phyloP scores from a whole-genome alignment of 139 green algal species.

The Zygnema cylindricum region DNA sequence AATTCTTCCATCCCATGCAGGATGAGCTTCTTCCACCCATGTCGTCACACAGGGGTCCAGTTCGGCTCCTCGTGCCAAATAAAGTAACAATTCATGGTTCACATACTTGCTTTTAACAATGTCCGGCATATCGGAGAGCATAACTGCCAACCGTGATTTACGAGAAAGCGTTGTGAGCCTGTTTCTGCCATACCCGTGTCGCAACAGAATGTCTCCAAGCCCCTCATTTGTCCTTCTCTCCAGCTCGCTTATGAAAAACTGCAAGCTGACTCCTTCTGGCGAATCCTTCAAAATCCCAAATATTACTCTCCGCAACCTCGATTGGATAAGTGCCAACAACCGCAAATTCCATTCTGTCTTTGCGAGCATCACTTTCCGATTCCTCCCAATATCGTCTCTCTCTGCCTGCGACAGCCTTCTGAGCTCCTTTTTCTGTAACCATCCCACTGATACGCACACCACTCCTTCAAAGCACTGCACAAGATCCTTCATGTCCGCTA shows the following conservation, averaged over 20 bases:
- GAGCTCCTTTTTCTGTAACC: not conserved
- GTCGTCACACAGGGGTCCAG: not conserved
- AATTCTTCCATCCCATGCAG: not conserved
- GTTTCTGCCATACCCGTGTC: slow-evolving; percentile 26
- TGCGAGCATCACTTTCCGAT: not conserved
- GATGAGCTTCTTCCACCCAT: not conserved
- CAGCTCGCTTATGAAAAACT: not conserved
- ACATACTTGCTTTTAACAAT: slow-evolving; percentile 4
- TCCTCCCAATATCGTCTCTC: slow-evolving; percentile 24
- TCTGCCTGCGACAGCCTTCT: not conserved
- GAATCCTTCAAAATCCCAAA: slow-evolving; percentile 15
- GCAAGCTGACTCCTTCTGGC: not conserved
- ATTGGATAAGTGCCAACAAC: slow-evolving; percentile 27
- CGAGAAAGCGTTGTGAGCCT: slow-evolving; percentile 7
- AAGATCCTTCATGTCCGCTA: slow-evolving; percentile 23
- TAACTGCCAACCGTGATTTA: not conserved
- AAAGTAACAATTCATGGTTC: not conserved
- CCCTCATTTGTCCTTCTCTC: not conserved
- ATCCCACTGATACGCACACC: slow-evolving; percentile 11
- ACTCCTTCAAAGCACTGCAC: slow-evolving; percentile 22
- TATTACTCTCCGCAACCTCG: slow-evolving; percentile 7
- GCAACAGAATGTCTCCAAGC: slow-evolving; percentile 4
- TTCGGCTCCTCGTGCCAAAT: slow-evolving; percentile 14
- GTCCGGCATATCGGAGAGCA: slow-evolving; percentile 43
- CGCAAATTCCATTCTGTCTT: slow-evolving; percentile 6